phyloP scores from a whole-genome alignment of 1,284 basidiomycete genomes.

The Quambalaria eucalypti region DNA sequence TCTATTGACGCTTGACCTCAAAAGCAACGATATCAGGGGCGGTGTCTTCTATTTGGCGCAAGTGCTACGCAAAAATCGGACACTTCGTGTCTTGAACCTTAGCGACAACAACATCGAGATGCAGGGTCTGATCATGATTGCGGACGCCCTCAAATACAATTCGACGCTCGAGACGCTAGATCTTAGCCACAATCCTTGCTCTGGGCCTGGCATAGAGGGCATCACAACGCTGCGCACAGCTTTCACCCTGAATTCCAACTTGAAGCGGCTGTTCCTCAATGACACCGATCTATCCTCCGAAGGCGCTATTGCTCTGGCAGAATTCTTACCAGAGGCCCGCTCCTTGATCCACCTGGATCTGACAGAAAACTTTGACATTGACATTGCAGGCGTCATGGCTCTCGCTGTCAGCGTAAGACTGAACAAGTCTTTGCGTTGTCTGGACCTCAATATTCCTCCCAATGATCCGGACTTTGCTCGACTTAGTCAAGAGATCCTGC shows the following conservation, averaged over 20 bases:
- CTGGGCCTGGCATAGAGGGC: slow-evolving; percentile 76
- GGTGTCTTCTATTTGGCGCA: slow-evolving; percentile 86
- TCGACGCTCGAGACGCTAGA: slow-evolving; percentile 86
- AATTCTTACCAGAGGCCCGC: slow-evolving; percentile 83
- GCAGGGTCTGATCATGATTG: slow-evolving; percentile 66
- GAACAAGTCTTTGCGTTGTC: slow-evolving; percentile 76
- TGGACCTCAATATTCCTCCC: slow-evolving; percentile 77
- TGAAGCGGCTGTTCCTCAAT: slow-evolving; percentile 84
- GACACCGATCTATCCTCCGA: slow-evolving; percentile 71
- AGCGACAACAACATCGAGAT: slow-evolving; percentile 88
- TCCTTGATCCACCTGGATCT: slow-evolving; percentile 70
- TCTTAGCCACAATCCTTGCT: slow-evolving; percentile 84
- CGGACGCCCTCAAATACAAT: slow-evolving; percentile 93
- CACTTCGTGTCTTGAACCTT: slow-evolving; percentile 83
- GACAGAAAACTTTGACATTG: slow-evolving; percentile 53
- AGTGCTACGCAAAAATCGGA: slow-evolving; percentile 88
- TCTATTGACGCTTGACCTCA: slow-evolving; percentile 77
- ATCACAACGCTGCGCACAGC: slow-evolving; percentile 58
- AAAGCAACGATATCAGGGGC: slow-evolving; percentile 68
- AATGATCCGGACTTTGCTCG: slow-evolving; percentile 36
- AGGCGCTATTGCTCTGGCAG: slow-evolving; percentile 87
- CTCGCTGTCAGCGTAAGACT: slow-evolving; percentile 71
- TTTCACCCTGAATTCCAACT: slow-evolving; percentile 81
- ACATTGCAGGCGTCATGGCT: slow-evolving; percentile 84
- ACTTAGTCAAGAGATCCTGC: slow-evolving; percentile 47